A percentile compares a stretch with the other conserved stretches of the same genome.
Conservation (phyloP, 1,284 basidiomycete genomes). For the Singerocomus rubriflavus region DNA sequence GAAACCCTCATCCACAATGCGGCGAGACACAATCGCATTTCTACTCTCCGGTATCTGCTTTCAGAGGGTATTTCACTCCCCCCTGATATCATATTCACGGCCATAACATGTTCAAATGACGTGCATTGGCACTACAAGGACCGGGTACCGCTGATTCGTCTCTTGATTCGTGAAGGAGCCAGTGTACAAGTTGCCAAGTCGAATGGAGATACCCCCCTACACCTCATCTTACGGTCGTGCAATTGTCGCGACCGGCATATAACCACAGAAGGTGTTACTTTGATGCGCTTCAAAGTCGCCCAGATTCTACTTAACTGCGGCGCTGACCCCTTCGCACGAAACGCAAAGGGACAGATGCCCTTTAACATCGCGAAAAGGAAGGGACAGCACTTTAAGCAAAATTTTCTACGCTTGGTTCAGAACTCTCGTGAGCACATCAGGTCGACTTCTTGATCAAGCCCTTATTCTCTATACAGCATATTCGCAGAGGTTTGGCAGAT, state of each 20-base stretch:
- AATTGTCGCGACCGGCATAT: neutral
- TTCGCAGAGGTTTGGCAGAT: too few relatives aligned
- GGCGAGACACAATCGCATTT: neutral
- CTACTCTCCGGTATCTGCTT: neutral
- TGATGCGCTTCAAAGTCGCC: neutral
- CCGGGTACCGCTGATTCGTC: neutral
- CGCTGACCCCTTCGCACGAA: neutral
- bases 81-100: neutral
- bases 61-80: neutral
- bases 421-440: neutral
- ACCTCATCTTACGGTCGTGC: neutral
- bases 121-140: too few relatives aligned
- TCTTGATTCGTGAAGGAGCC: neutral
- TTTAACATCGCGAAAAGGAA: neutral
- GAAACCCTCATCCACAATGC: constrained; percentile 1
- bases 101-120: too few relatives aligned
- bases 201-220: constrained; percentile 1
- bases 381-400: neutral
- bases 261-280: neutral
- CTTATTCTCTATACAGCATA: too few relatives aligned
- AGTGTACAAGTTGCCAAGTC: neutral
- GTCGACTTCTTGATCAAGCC: too few relatives aligned
- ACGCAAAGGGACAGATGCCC: neutral
- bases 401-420: constrained; percentile 3
- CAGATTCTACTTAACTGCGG: constrained; percentile 2